Evolutionary conservation across 768 basidiomycete genomes (phyloP).

Genomic region (Termitomyces titanicus): DNA sequence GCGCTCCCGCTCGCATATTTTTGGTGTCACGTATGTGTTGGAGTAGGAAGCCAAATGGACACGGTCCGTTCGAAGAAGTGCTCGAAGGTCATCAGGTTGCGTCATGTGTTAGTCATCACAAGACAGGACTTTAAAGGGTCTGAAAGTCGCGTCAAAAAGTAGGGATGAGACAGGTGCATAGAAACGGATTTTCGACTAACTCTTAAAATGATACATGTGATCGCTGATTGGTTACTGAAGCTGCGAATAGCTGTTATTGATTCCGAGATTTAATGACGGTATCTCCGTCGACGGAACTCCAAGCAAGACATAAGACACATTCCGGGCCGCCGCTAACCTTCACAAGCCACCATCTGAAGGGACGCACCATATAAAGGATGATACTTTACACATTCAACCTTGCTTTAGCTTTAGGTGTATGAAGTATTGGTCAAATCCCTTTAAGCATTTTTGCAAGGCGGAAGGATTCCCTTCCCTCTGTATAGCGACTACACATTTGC

Average conservation of each 20-base stretch:
- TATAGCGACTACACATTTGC: not conserved
- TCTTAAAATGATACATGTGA: conserved; percentile 5
- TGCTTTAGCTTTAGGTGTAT: not conserved
- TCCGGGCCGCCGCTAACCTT: not conserved
- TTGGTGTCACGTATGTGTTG: not conserved
- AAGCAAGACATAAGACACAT: not conserved
- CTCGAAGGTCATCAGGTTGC: conserved; percentile 8
- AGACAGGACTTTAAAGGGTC: not conserved
- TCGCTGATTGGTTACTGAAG: not conserved
- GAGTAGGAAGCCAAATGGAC: not conserved
- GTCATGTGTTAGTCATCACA: conserved; percentile 9
- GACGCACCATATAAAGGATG: not conserved
- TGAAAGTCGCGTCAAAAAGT: not conserved
- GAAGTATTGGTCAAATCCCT: not conserved
- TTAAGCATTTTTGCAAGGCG: not conserved
- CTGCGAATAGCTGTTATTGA: not conserved
- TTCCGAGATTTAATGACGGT: not conserved
- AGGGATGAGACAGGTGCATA: no score
- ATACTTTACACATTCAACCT: not conserved
- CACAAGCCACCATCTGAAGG: not conserved
- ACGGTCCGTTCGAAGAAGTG: conserved; percentile 8
- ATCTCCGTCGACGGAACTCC: not conserved
- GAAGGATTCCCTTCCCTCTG: not conserved
- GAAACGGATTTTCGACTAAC: not conserved
- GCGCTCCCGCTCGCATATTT: not conserved